phyloP scores from a whole-genome alignment of 352 stramenopile genomes.

The Blastocystis hominis region DNA sequence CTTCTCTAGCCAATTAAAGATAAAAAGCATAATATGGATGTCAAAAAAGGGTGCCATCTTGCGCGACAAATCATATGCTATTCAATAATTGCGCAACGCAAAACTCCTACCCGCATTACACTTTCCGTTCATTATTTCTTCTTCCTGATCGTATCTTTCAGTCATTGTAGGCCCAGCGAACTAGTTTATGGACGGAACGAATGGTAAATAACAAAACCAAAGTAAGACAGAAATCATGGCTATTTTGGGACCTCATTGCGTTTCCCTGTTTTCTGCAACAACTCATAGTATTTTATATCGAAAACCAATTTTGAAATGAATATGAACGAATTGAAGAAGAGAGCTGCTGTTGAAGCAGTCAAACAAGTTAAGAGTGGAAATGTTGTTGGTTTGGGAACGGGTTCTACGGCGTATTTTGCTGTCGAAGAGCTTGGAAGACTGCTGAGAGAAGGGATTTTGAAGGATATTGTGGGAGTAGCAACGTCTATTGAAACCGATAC shows the following conservation, averaged over 20 bases:
- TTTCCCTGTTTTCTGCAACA: too few species aligned
- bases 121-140: not conserved
- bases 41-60: not conserved
- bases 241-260: too few species aligned
- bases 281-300: too few species aligned
- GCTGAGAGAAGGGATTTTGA: conserved; percentile 50
- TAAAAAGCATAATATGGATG: not conserved
- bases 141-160: too few species aligned
- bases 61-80: not conserved
- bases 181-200: too few species aligned
- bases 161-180: too few species aligned
- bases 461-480: conserved; percentile 59
- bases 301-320: too few species aligned
- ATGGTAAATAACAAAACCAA: too few species aligned
- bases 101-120: not conserved
- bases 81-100: not conserved
- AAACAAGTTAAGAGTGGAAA: conserved; percentile 58
- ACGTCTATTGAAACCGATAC: conserved; percentile 54
- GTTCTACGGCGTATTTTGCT: conserved; percentile 59
- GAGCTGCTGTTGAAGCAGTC: conserved; percentile 12
- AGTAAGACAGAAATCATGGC: too few species aligned
- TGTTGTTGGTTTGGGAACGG: conserved; percentile 59
- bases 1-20: conserved; percentile 1
- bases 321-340: not conserved
- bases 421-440: conserved; percentile 57